Evolutionary conservation across 2,329 filamentous ascomycete species (phyloP), one percentile per base, ranked within the genome.

Genomic region (Arthrobotrys sphaeroides): DNA sequence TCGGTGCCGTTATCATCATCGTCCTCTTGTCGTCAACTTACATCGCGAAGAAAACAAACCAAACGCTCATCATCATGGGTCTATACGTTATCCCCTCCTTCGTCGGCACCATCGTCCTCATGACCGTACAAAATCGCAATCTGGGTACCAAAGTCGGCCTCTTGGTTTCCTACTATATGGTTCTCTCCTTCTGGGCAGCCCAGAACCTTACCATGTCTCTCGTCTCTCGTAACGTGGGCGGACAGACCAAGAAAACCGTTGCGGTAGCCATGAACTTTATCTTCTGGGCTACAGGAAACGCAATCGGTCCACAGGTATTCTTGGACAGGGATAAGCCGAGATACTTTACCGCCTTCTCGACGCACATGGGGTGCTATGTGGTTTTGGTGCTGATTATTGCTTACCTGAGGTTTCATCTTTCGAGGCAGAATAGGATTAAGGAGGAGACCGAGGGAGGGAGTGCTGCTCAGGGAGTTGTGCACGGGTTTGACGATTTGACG

Each of bases 171-270:
- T 93, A 93, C 84, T 93, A 93, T 83, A 90, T 93, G 76, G 90
- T 88, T 0, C 85, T 92, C 16, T 91, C 89, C 3, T 93, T 93
- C 86, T 93, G 90, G 90, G 89, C 90, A 0, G 90, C 0, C 88
- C 90, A 79, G 90, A 88, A 1, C 83, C 92, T 10, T 84, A 86
- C 5, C 85, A 74, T 92, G 78, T 89, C 88, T 12, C 86, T 92
- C 84, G 85, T 91, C 68, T 88, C 88, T 0, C 86, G 90, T 13
- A 92, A 92, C 79, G 84, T 91, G 7, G 90, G 88, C 24, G 90
- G 90, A 0, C 89, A 91, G 78, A 92, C 90, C 1, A 93, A 93
- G 83, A 92, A 91, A 81, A 86, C 87, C 0, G 86, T 89, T 7
- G 88, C 87, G 5, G 86, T 92, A 2, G 89, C 90, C 4, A 85